Base-by-base conservation (phyloP, 345 rosid species). In the Syzygium oleosum region DNA sequence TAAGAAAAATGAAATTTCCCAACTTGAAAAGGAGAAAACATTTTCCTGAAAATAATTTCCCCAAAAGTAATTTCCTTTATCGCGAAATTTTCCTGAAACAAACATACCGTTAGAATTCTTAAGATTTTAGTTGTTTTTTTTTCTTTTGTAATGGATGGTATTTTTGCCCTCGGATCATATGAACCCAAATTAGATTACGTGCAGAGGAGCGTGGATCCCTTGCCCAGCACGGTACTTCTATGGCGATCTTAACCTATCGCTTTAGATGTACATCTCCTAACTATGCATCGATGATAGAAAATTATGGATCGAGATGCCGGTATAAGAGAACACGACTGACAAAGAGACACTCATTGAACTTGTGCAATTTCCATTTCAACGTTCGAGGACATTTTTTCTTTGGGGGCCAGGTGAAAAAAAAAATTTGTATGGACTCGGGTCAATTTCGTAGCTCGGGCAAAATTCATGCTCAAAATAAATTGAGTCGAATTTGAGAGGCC, bases 41-140 rank as follows among this genome's bases (percentile, higher is more conserved):
- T 19, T 54, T 21, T 54, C 22, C 23, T 6, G 7, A 55, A 61
- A 27, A 61, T 61, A 29, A 61, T 29, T 61, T 61, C 31, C 13
- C 1, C 17, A 61, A n/a, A n/a, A 13, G 0, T 0, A 7, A 0
- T 3, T 8, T 34, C 12, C 0, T 31, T 31, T 31, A 8, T 31
- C 2, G 15, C 16, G 19, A n/a, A 15, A 2, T 11, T 58, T 12
- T 58, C 3, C 27, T 11, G 12, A 25, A 56, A 56, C 61, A 25
- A 59, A 59, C 65, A 5, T 12, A 12, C 65, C 12, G 3, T 59
- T 12, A 59, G 5, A 59, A 27, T 25, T 59, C 2, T 5, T 56
- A 58, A n/a, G 5, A 58, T 58, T n/a, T 25, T 25, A 27, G 16
- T 59, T 59, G 31, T n/a, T 12, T 27, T 59, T 59, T 5, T n/a